A percentile compares a stretch with the other conserved stretches of the same genome.
Evolutionary conservation across 306 rosid species (phyloP).

Genomic region (Urtica urens): DNA sequence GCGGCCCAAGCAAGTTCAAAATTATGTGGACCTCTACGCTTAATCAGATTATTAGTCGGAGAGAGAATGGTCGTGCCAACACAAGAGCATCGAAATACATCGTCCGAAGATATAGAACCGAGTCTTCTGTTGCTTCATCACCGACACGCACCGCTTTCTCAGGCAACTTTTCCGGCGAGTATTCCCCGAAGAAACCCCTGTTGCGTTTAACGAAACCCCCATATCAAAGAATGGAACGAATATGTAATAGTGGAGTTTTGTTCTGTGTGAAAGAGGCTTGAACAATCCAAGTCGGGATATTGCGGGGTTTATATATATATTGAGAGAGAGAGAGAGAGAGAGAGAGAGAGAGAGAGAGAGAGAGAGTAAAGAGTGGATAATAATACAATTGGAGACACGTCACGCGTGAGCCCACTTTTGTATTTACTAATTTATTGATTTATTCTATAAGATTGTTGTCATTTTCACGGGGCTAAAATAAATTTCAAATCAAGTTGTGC

Average conservation of each 20-base stretch:
- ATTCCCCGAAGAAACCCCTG: background rate
- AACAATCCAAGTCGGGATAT: background rate
- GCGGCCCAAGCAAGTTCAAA: too few relatives aligned
- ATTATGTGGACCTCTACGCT: too few relatives aligned
- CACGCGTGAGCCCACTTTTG: constrained; percentile 10
- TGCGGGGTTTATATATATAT: too few relatives aligned
- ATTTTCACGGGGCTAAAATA: background rate
- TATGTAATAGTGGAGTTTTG: background rate
- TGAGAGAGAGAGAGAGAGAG: too few relatives aligned
- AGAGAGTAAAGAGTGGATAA: too few relatives aligned
- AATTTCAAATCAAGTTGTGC: constrained; percentile 1
- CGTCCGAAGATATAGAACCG: constrained; percentile 47
- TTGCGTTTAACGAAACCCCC: background rate
- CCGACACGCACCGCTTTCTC: constrained; percentile 28
- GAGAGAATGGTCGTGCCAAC: constrained; percentile 45
- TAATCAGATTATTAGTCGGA: constrained; percentile 24
- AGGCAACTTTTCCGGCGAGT: constrained; percentile 20
- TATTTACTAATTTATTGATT: too few relatives aligned
- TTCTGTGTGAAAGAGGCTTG: too few relatives aligned
- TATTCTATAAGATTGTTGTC: constrained; percentile 11
- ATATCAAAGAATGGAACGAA: background rate
- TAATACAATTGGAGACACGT: too few relatives aligned
- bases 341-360: too few relatives aligned
- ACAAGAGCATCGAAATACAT: constrained; percentile 47
- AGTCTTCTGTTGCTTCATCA: constrained; percentile 49